Base-by-base conservation (phyloP, 192 early-diverging fungal species). In the Paraglomus occultum region DNA sequence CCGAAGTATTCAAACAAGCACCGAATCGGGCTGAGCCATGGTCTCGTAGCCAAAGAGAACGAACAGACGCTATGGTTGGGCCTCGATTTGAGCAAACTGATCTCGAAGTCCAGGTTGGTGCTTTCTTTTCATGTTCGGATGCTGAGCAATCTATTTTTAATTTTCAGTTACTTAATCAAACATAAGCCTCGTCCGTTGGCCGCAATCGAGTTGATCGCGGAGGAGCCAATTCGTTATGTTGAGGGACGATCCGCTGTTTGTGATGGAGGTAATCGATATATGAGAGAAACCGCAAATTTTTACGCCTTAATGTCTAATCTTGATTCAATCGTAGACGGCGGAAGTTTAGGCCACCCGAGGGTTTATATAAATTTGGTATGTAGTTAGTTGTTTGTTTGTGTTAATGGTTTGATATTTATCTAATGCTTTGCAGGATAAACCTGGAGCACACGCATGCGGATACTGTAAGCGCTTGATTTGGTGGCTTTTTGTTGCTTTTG, bases 281-380 rank as follows among this genome's bases (percentile, higher is more conserved):
- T 5, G 12, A 9, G 8, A 43, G 44, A 40, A 8, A 9, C 14
- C 0, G 23, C 45, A 22, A n/a, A 10, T 23, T 1, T 53, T 15
- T 15, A 44, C 54, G 31, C 18, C 4, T 22, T 57, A 22, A 20
- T 20, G 39, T 44, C 20, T 43, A 45, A 12, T 54, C 5, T 38
- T 14, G 14, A 72, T 74, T 50, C 52, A 11, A 31, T 39, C 73
- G 66, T 61, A 90, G 89, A 85, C 55, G 94, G 89, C 53, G 95
- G 94, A 67, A 76, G 93, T 47, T 82, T 98, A 40, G 95, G 95
- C 42, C 95, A 98, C 73, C 95, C 95, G 20, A 91, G 90, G 73
- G 91, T 98, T 22, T 98, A 90, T 81, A 92, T 98, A 74, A 96
- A 96, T 78, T 85, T 98, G 74, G 90, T 89, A 82, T 54, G 46